A percentile compares a stretch with the other conserved stretches of the same genome.
Conservation (phyloP, 768 basidiomycete species). For the Agaricus blazei region DNA sequence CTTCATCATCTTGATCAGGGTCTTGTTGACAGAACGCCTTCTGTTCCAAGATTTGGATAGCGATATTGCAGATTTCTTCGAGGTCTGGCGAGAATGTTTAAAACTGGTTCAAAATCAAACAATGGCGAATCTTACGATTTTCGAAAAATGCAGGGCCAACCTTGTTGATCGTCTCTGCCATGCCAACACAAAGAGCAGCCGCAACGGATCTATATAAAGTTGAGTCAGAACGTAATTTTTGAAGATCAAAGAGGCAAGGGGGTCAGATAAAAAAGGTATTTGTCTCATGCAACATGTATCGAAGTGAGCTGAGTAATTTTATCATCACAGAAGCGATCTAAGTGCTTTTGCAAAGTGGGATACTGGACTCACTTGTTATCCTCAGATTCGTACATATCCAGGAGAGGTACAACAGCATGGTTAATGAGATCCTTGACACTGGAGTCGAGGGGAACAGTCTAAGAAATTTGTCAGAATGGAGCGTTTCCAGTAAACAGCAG, state of each 20-base stretch:
- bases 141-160: constrained; percentile 86
- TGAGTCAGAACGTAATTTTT: constrained; percentile 15
- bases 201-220: constrained; percentile 66
- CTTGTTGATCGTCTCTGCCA: constrained; percentile 89
- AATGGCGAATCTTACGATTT: constrained; percentile 47
- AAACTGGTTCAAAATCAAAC: background rate
- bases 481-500: background rate
- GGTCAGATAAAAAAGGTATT: constrained; percentile 29
- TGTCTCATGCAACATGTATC: constrained; percentile 64
- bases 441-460: constrained; percentile 44
- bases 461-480: constrained; percentile 2
- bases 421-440: constrained; percentile 77
- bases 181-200: constrained; percentile 78
- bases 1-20: constrained; percentile 85
- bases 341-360: constrained; percentile 3
- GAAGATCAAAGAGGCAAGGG: constrained; percentile 1
- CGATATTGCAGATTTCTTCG: constrained; percentile 74
- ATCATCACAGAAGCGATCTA: constrained; percentile 37
- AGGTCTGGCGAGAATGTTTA: constrained; percentile 42
- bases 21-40: constrained; percentile 97
- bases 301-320: constrained; percentile 76
- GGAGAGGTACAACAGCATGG: constrained; percentile 65
- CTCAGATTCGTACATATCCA: constrained; percentile 90
- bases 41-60: constrained; percentile 83
- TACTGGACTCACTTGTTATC: constrained; percentile 86